Evolutionary conservation across 2,329 filamentous ascomycete genomes (phyloP), one percentile per base, ranked within the genome.

Genomic region (Clarireedia paspali): DNA sequence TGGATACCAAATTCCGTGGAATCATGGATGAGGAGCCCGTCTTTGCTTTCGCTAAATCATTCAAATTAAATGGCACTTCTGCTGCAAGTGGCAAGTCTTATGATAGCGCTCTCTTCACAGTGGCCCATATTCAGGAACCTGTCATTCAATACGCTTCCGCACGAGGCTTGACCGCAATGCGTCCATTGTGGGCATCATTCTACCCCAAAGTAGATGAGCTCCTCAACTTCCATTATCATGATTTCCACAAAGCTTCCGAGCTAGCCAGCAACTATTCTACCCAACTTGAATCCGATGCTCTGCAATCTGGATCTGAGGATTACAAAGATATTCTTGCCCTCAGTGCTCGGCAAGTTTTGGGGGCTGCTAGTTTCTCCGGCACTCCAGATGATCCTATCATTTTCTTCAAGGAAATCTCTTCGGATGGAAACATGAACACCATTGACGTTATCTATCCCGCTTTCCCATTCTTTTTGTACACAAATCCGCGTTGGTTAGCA

Each of bases 391-490:
- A 83, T 59, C 87, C 87, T 0, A 78, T 92, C 44, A 70, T 94
- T 23, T 94, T 94, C 71, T 73, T 92, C 58, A 94, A 94, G 68
- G 89, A 94, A 69, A 92, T 94, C 55, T 90, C 87, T 1, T 91
- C 87, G 2, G 88, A 92, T 64, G 89, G 89, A 4, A 92, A 95
- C 65, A 85, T 85, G 70, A 89, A 94, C 68, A 94, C 89, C 0
- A 87, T 94, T 10, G 88, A 92, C 72, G 88, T 95, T 56, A 92
- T 95, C 64, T 94, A 91, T 74, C 89, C 89, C 0, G 80, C 88
- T 0, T 91, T 90, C 71, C 88, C 89, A 0, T 94, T 92, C 76
- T 92, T 92, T 74, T 70, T 92, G 20, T 94, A 92, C 67, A 91
- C 88, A 17, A 91, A 91, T 63, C 89, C 89, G 2, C 77, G 82